Evolutionary conservation across 2,329 filamentous ascomycete genomes (phyloP).

Genomic region (Alternaria metachromatica): DNA sequence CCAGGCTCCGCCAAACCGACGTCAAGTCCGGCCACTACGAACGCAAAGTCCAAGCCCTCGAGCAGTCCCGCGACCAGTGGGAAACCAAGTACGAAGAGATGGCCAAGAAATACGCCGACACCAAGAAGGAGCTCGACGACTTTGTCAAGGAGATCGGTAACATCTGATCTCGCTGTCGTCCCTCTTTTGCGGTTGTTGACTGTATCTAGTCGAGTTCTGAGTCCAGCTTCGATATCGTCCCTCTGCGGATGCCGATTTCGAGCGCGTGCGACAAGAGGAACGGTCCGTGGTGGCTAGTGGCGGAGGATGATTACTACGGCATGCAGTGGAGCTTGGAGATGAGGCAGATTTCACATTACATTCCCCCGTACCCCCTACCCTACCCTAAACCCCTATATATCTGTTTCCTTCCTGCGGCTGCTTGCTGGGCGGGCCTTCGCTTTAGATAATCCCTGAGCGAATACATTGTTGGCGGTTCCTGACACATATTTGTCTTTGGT

Average conservation of each 20-base stretch:
- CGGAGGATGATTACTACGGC: slow-evolving; percentile 16
- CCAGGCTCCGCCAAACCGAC: slow-evolving; percentile 95
- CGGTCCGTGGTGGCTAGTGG: slow-evolving; percentile 4
- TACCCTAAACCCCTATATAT: slow-evolving; percentile 37
- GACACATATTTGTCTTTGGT: slow-evolving; percentile 1
- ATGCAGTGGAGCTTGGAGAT: slow-evolving; percentile 14
- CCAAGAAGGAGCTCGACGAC: slow-evolving; percentile 90
- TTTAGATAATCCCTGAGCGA: slow-evolving; percentile 43
- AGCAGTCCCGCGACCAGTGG: slow-evolving; percentile 90
- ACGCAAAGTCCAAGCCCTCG: slow-evolving; percentile 97
- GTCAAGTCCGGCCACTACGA: slow-evolving; percentile 99
- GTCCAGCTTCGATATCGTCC: slow-evolving; percentile 25
- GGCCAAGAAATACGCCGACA: slow-evolving; percentile 81
- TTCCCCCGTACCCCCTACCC: slow-evolving; percentile 17
- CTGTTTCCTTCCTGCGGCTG: slow-evolving; percentile 32
- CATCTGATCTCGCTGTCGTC: slow-evolving; percentile 66
- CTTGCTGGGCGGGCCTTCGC: slow-evolving; percentile 35
- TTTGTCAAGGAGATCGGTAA: slow-evolving; percentile 92
- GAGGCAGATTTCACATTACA: slow-evolving; percentile 25
- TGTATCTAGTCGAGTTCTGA: slow-evolving; percentile 32
- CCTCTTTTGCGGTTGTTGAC: slow-evolving; percentile 43
- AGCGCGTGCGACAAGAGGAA: slow-evolving; percentile 18
- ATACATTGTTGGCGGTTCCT: slow-evolving; percentile 33
- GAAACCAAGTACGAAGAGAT: slow-evolving; percentile 98
- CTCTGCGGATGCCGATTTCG: slow-evolving; percentile 20